Base-by-base conservation (phyloP, 305 asterid genomes). In the Fraxinus xanthoxyloides region DNA sequence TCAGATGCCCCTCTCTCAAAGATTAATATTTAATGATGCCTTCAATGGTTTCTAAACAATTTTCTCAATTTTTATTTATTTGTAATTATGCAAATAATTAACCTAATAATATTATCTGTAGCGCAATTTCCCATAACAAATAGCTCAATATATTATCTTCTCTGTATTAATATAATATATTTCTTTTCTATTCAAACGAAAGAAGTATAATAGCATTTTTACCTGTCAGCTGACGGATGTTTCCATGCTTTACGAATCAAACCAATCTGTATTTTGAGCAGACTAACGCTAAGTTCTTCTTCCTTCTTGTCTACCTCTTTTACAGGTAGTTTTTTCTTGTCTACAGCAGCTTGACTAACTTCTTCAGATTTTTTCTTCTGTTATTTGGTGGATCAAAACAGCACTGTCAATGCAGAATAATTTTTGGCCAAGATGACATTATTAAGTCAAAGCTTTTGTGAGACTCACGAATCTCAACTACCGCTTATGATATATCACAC, bases 181-280 rank as follows among this genome's bases (percentile, higher is more conserved):
- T 61, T 46, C 56, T 31, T 40, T 23, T 83, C 75, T 70, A 35
- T 34, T 5, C 72, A 26, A 80, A 23, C 21, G 61, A 32, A 8
- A 72, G 32, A 48, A 9, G 43, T n/a, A 77, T 46, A 54, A 70
- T 70, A 43, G 69, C 4, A 75, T 28, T 65, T 46, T 46, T 59
- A 94, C 99, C 98, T 96, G 86, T 96, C 98, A 77, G 99, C 99
- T 76, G 99, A 93, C 40, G 98, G 99, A 89, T 96, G 99, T 80
- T 94, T 92, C 89, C 92, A 93, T 26, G 97, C 99, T 89, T 92
- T 96, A 76, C 91, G 87, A 85, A 96, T 91, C 51, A 76, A 89
- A 31, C 98, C 99, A 89, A 96, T 89, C 90, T 96, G 99, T 80
- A 96, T 90, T 86, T 93, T 96, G 63, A 96, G 95, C 88, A 94